Evolutionary conservation across 148 eudicot species (phyloP).

Genomic region (Nepenthes mirabilis): DNA sequence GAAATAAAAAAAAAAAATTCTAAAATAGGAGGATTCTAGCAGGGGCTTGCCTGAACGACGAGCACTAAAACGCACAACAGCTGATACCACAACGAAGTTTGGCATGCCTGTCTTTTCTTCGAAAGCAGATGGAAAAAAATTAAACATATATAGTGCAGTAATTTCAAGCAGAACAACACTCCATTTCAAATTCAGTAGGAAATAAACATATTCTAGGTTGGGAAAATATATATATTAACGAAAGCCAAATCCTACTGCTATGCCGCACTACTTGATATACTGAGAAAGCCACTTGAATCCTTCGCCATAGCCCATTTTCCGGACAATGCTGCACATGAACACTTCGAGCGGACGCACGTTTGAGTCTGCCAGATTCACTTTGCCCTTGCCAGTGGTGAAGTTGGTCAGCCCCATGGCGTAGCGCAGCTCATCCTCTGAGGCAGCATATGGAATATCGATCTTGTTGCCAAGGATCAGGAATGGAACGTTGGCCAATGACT

Average conservation of each 20-base stretch:
- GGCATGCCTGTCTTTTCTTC: too few species aligned
- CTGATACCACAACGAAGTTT: too few species aligned
- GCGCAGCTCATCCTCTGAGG: constrained; percentile 72
- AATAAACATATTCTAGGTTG: constrained; percentile 5
- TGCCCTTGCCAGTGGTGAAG: constrained; percentile 77
- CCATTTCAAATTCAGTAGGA: constrained; percentile 14
- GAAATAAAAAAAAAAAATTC: too few species aligned
- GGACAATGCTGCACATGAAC: constrained; percentile 82
- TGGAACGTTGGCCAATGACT: constrained; percentile 64
- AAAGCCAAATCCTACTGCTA: neutral
- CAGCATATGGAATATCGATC: constrained; percentile 80
- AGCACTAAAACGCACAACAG: too few species aligned
- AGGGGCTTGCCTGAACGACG: too few species aligned
- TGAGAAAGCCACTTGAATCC: constrained; percentile 90
- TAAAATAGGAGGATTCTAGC: too few species aligned
- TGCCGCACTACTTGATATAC: constrained; percentile 42
- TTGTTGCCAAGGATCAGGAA: constrained; percentile 73
- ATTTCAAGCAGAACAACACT: constrained; percentile 16
- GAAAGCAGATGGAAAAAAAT: too few species aligned
- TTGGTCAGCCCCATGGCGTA: constrained; percentile 50
- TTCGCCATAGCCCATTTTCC: constrained; percentile 89
- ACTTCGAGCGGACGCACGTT: constrained; percentile 75
- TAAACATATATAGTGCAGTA: neutral
- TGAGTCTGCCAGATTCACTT: constrained; percentile 53
- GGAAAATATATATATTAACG: neutral